Conservation (phyloP, 306 rosid genomes). For the peach (Prunus persica) region DNA sequence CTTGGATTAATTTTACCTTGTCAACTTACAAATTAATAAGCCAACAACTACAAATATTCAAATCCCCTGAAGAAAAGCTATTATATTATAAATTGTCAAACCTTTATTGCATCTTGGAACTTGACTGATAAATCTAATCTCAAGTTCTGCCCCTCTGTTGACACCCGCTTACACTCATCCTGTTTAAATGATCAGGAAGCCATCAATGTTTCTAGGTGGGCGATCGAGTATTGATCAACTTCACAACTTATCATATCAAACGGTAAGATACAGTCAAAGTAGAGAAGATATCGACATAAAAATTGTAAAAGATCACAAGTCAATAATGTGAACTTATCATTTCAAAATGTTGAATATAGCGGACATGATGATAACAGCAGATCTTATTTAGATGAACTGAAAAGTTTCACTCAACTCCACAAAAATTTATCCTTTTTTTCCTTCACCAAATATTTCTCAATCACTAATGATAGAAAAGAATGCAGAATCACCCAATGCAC, state of each 20-base stretch:
- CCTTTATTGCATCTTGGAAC: constrained; percentile 99
- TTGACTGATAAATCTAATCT: constrained; percentile 80
- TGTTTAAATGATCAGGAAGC: constrained; percentile 38
- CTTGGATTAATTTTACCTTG: background rate
- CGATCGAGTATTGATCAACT: background rate
- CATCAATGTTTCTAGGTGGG: constrained; percentile 1
- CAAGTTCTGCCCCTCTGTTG: constrained; percentile 88
- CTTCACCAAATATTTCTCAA: background rate
- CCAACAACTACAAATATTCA: background rate
- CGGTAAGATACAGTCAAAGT: background rate
- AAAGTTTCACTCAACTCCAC: background rate
- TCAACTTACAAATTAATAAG: background rate
- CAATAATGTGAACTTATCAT: background rate
- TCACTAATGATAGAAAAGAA: background rate
- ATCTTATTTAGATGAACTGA: background rate
- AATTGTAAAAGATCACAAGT: background rate
- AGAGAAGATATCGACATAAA: background rate
- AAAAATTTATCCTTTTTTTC: background rate
- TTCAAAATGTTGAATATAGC: background rate
- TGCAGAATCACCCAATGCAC: background rate
- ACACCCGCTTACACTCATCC: constrained; percentile 94
- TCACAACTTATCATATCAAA: background rate
- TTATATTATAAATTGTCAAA: constrained; percentile 17
- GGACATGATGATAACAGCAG: background rate
- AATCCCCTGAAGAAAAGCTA: background rate